Conservation (phyloP, 129 eudicot genomes). For the Smallanthus sonchifolius region DNA sequence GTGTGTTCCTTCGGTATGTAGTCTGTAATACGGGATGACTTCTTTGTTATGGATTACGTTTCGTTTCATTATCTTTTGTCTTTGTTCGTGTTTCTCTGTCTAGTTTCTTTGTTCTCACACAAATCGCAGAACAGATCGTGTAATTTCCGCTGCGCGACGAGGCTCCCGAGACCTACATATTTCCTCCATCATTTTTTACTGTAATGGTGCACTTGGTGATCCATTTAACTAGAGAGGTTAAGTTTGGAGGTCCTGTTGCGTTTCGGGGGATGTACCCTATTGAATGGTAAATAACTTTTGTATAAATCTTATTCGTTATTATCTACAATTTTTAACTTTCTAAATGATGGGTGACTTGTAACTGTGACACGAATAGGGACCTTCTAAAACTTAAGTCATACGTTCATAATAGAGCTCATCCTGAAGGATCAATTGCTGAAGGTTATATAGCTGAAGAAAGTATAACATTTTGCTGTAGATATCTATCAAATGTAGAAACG, state of each 20-base stretch:
- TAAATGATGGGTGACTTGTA: neutral
- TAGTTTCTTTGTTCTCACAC: no score
- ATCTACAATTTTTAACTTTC: neutral
- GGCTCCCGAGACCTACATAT: no score
- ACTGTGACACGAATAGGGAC: neutral
- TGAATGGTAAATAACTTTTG: neutral
- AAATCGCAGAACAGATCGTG: no score
- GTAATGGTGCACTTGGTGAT: neutral
- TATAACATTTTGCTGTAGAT: slow-evolving; percentile 9
- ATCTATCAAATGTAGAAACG: neutral
- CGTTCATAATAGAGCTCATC: slow-evolving; percentile 9
- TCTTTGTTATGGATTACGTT: no score
- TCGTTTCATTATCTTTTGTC: no score
- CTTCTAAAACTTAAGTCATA: slow-evolving; percentile 1
- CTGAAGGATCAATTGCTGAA: slow-evolving; percentile 22
- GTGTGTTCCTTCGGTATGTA: no score
- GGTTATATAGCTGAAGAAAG: slow-evolving; percentile 5
- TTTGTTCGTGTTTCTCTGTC: no score
- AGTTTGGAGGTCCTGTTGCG: neutral
- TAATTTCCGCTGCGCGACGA: no score
- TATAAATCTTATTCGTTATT: neutral
- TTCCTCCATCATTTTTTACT: neutral
- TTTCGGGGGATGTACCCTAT: no score
- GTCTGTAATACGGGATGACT: no score
- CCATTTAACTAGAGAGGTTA: neutral